These are phyloP conservation scores for Phalaenopsis hybrid DNA, from an alignment of 116 monocot species.

Conservation along the genomic window DNA sequence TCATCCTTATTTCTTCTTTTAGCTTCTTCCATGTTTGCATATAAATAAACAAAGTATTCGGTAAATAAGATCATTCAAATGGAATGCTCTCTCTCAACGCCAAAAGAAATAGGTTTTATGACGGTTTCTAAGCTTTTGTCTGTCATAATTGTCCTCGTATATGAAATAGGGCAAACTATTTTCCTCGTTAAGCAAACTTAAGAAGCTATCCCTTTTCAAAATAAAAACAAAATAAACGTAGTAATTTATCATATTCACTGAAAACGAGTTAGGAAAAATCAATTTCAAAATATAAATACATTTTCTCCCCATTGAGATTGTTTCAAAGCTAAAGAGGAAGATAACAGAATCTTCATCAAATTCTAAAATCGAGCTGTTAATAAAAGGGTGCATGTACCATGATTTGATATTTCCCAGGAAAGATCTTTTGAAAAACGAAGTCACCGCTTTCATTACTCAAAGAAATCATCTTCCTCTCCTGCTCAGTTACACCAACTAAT, in stretches of 20 bases:
- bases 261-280: background rate
- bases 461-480: conserved; percentile 47
- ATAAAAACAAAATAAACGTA: background rate
- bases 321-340: background rate
- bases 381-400: conserved; percentile 37
- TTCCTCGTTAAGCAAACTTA: background rate
- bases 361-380: conserved; percentile 7
- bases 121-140: no score
- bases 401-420: conserved; percentile 87
- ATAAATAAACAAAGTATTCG: no score
- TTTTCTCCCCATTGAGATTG: background rate
- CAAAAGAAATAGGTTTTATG: no score
- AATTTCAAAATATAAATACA: background rate
- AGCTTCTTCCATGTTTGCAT: no score
- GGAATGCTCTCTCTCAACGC: no score
- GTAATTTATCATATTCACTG: background rate
- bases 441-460: conserved; percentile 50
- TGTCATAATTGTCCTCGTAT: background rate
- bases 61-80: no score
- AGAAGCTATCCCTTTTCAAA: background rate
- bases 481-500: conserved; percentile 17
- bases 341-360: background rate
- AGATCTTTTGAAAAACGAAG: conserved; percentile 65
- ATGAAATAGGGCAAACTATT: background rate
- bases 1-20: no score